Evolutionary conservation across 306 rosid genomes (phyloP).

Genomic region (Geum urbanum): DNA sequence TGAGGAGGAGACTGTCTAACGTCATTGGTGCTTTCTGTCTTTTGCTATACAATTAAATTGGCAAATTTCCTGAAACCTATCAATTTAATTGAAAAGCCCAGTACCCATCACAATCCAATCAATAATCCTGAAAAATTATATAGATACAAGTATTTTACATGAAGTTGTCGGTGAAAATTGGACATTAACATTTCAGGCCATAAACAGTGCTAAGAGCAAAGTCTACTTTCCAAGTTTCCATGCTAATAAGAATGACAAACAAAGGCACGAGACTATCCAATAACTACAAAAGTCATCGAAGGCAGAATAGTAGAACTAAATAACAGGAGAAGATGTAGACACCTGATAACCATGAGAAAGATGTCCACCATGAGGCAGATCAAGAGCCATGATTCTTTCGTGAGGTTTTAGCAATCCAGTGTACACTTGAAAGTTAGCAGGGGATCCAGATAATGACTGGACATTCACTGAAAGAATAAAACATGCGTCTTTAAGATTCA

Average conservation of each 20-base stretch:
- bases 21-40: background rate
- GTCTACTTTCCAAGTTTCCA: background rate
- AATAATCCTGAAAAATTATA: background rate
- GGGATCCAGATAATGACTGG: conserved; percentile 91
- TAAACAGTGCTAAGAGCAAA: background rate
- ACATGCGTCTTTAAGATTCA: conserved; percentile 10
- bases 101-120: background rate
- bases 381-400: conserved; percentile 96
- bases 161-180: background rate
- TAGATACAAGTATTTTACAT: background rate
- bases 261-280: conserved; percentile 8
- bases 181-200: background rate
- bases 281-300: background rate
- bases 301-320: conserved; percentile 2
- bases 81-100: background rate
- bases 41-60: background rate
- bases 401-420: conserved; percentile 92
- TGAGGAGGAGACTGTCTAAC: background rate
- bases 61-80: background rate
- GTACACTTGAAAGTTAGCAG: conserved; percentile 92
- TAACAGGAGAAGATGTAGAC: background rate
- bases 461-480: conserved; percentile 70
- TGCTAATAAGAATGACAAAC: background rate
- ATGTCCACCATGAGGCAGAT: conserved; percentile 95
- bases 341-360: conserved; percentile 99